Percentiles rank a stretch among this genome's conserved stretches.
Conservation (phyloP, 2,329 filamentous ascomycete genomes). For the Fusarium chuoi region DNA sequence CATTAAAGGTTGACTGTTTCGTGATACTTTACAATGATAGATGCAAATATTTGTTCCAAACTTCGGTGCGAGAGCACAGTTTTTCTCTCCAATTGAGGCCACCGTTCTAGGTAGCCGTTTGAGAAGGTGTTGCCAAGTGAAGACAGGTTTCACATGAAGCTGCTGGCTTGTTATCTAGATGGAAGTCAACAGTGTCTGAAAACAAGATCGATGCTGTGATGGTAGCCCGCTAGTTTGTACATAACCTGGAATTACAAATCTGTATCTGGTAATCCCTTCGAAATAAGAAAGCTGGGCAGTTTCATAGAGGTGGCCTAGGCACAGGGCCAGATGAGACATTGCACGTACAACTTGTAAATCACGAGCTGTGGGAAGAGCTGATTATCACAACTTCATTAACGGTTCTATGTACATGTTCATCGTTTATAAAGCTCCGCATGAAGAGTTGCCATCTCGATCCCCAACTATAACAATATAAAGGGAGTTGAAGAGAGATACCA, state of each 20-base stretch:
- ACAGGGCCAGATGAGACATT: background rate
- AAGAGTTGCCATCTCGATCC: background rate
- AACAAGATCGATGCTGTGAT: background rate
- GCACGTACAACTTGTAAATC: background rate
- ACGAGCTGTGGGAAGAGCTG: background rate
- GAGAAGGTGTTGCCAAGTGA: background rate
- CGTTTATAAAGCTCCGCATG: background rate
- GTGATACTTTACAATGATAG: background rate
- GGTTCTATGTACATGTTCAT: too few species aligned
- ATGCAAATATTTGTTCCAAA: background rate
- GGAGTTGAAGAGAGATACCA: background rate
- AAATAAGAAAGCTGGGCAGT: background rate
- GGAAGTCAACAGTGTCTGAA: background rate
- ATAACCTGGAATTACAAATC: background rate
- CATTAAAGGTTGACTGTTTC: conserved; percentile 17
- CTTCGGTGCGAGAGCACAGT: background rate
- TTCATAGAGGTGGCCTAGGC: background rate
- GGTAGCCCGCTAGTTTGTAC: background rate
- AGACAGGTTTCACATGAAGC: background rate
- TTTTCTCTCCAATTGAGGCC: background rate
- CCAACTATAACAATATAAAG: background rate
- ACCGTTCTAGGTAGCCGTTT: background rate
- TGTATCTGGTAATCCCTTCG: background rate
- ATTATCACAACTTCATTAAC: background rate
- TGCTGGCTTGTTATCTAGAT: background rate